A percentile compares a stretch with the other conserved stretches of the same genome.
Conservation (phyloP, 2,329 filamentous ascomycete genomes). For the Orbilia blumenaviensis region DNA sequence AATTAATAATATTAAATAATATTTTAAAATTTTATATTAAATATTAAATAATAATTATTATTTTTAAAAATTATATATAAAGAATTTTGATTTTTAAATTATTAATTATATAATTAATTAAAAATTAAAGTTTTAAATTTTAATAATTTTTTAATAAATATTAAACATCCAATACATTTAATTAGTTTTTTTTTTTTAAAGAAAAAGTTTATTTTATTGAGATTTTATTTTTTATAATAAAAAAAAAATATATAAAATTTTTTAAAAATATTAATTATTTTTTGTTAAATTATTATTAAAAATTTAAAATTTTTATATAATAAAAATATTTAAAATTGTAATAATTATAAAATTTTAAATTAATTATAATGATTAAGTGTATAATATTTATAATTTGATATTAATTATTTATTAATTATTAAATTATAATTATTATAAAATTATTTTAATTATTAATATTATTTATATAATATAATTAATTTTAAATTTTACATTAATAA, state of each 20-base stretch:
- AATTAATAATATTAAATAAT: background rate
- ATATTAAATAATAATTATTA: background rate
- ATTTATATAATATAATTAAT: too few species aligned
- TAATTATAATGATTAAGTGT: too few species aligned
- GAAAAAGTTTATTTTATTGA: background rate
- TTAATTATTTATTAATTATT: background rate
- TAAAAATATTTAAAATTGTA: background rate
- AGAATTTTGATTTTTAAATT: background rate
- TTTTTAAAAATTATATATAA: background rate
- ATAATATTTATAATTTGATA: too few species aligned
- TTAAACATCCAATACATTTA: background rate
- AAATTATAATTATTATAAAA: background rate
- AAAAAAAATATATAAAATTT: background rate
- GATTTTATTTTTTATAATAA: background rate
- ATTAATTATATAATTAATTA: background rate
- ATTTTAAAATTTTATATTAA: background rate
- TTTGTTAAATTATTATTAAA: background rate
- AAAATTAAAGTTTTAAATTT: background rate
- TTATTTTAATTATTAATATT: too few species aligned
- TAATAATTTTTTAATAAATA: background rate
- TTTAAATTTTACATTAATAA: too few species aligned
- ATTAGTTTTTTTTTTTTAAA: background rate
- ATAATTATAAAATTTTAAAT: background rate
- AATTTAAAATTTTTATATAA: background rate
- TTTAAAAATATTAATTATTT: background rate